phyloP scores from a whole-genome alignment of 164 flowering plant genomes.

The Kingdonia uniflora region DNA sequence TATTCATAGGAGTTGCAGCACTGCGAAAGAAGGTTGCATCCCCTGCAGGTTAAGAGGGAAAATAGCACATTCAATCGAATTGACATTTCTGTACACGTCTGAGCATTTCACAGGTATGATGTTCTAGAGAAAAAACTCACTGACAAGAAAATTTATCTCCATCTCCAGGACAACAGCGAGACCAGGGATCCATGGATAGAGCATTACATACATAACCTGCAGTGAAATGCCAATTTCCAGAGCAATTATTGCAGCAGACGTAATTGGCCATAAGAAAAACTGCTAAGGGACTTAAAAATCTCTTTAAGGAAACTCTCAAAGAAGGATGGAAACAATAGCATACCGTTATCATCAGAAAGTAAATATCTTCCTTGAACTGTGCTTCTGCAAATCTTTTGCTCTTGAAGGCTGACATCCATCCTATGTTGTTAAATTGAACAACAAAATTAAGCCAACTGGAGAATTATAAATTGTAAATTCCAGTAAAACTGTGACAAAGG shows the following conservation, averaged over 20 bases:
- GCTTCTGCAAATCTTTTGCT: conserved; percentile 15
- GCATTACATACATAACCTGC: conserved; percentile 84
- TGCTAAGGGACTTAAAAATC: no score
- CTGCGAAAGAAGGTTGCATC: conserved; percentile 74
- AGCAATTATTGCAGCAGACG: no score
- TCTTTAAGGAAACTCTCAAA: not conserved
- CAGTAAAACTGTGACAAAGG: no score
- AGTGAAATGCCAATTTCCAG: conserved; percentile 3
- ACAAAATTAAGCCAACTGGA: not conserved
- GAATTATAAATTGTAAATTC: no score
- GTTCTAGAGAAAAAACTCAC: conserved; percentile 46
- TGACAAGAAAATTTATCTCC: conserved; percentile 78
- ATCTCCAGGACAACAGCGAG: conserved; percentile 69
- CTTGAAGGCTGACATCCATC: conserved; percentile 15
- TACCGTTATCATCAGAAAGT: conserved; percentile 30
- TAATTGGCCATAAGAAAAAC: no score
- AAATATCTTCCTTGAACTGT: conserved; percentile 34
- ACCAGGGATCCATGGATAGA: conserved; percentile 50
- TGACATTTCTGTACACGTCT: conserved; percentile 1
- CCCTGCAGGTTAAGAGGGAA: conserved; percentile 36
- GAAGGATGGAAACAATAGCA: not conserved
- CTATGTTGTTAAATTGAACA: conserved; percentile 5
- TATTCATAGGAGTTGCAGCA: conserved; percentile 91
- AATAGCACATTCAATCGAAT: not conserved
- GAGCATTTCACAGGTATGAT: not conserved